Evolutionary conservation across 1,139 yeast genomes (phyloP).

Genomic region (Pichia sp.): DNA sequence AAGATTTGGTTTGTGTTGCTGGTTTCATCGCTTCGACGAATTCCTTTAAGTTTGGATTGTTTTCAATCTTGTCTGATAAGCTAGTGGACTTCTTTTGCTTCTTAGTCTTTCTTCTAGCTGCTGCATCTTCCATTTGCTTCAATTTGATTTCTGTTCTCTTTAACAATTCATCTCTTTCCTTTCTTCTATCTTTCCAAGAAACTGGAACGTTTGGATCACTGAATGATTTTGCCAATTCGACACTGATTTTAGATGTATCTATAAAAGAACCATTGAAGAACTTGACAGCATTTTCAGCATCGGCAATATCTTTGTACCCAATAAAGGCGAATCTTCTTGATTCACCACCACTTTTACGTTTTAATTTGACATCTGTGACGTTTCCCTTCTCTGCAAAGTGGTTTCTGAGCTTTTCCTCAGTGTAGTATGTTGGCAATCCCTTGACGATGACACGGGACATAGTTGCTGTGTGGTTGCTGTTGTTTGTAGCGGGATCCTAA

Average conservation of each 20-base stretch:
- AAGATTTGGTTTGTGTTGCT: conserved; percentile 57
- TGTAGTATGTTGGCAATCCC: conserved; percentile 79
- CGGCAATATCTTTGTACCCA: conserved; percentile 71
- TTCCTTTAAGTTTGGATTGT: conserved; percentile 71
- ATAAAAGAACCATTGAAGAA: conserved; percentile 78
- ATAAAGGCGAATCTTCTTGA: conserved; percentile 93
- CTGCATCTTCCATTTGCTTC: conserved; percentile 45
- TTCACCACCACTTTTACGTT: conserved; percentile 79
- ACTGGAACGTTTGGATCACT: conserved; percentile 81
- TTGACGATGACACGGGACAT: conserved; percentile 97
- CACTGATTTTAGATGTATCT: conserved; percentile 79
- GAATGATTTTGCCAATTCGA: conserved; percentile 79
- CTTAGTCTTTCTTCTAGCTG: conserved; percentile 26
- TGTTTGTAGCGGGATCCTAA: too few relatives aligned
- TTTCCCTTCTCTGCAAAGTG: conserved; percentile 57
- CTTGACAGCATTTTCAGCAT: conserved; percentile 76
- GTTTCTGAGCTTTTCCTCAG: conserved; percentile 69
- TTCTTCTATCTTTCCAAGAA: conserved; percentile 63
- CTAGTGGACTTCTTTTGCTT: conserved; percentile 30
- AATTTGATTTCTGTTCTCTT: conserved; percentile 54
- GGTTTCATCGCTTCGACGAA: conserved; percentile 85
- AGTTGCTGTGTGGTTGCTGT: neutral
- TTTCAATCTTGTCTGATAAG: conserved; percentile 57
- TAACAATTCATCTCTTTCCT: conserved; percentile 53
- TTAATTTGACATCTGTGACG: conserved; percentile 82